phyloP scores from a whole-genome alignment of 2,329 filamentous ascomycete genomes.

The Beauveria rudraprayagi region DNA sequence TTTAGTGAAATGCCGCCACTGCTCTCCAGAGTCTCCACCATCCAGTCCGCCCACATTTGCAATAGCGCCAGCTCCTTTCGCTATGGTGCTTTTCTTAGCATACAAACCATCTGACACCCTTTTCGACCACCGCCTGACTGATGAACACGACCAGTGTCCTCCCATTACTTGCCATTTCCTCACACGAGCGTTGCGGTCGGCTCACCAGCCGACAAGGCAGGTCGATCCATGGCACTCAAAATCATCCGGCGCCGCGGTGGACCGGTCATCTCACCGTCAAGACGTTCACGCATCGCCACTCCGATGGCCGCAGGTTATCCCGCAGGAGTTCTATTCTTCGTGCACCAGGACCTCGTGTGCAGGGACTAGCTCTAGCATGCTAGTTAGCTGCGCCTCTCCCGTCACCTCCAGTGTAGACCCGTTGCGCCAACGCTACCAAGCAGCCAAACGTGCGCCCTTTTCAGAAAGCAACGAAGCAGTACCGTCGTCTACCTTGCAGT shows the following conservation, averaged over 20 bases:
- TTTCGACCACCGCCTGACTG: slow-evolving; percentile 4
- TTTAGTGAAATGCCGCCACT: background rate
- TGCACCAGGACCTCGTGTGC: background rate
- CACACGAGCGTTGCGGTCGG: slow-evolving; percentile 8
- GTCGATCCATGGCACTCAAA: slow-evolving; percentile 4
- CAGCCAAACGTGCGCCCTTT: background rate
- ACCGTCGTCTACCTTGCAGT: background rate
- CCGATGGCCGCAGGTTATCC: background rate
- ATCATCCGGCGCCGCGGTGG: background rate
- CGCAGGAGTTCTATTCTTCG: background rate
- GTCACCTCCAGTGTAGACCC: background rate
- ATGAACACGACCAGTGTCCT: background rate
- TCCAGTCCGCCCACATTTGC: slow-evolving; percentile 1
- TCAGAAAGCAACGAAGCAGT: background rate
- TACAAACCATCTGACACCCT: slow-evolving; percentile 7
- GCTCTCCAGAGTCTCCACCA: background rate
- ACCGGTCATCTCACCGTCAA: slow-evolving; percentile 1
- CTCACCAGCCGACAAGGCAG: slow-evolving; percentile 8
- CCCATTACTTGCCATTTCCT: background rate
- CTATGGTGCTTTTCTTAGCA: background rate
- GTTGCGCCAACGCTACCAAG: background rate
- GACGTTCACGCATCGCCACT: background rate
- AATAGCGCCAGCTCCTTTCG: slow-evolving; percentile 4
- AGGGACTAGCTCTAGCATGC: background rate
- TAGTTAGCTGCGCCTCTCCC: background rate